A percentile compares a stretch with the other conserved stretches of the same genome.
Evolutionary conservation across 2,329 filamentous ascomycete species (phyloP).

Genomic region (Fusarium paranaense): DNA sequence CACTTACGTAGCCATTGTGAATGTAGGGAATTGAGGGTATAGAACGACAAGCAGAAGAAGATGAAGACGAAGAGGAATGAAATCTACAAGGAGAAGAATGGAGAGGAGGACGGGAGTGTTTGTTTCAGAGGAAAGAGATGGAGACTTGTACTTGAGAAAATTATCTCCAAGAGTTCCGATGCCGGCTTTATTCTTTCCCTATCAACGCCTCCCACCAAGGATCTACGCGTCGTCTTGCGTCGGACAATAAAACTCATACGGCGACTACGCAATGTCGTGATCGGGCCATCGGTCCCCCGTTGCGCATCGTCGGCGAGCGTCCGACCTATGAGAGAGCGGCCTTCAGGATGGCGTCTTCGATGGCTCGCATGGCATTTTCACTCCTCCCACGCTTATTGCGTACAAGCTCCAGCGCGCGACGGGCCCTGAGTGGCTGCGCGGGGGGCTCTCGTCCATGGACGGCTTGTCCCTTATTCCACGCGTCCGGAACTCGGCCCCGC

Average conservation of each 20-base stretch:
- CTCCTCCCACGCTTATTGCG: slow-evolving; percentile 8
- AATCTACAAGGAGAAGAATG: not conserved
- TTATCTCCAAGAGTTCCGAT: slow-evolving; percentile 1
- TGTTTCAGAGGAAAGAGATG: not conserved
- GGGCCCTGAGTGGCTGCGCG: slow-evolving; percentile 16
- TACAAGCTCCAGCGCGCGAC: slow-evolving; percentile 18
- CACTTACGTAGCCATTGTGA: slow-evolving; percentile 52
- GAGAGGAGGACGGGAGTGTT: not conserved
- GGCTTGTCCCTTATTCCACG: slow-evolving; percentile 10
- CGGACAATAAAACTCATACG: not conserved
- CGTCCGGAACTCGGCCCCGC: slow-evolving; percentile 42
- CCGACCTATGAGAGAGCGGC: slow-evolving; percentile 26
- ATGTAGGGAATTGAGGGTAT: slow-evolving; percentile 2
- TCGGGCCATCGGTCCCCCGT: slow-evolving; percentile 35
- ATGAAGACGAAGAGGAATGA: slow-evolving; percentile 1
- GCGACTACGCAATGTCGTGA: slow-evolving; percentile 27
- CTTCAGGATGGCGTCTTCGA: slow-evolving; percentile 38
- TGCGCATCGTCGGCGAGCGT: not conserved
- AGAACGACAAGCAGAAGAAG: slow-evolving; percentile 6
- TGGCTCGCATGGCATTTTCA: slow-evolving; percentile 26
- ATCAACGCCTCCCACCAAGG: not conserved
- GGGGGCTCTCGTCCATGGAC: not conserved
- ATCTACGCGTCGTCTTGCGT: not conserved
- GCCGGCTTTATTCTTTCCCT: slow-evolving; percentile 3
- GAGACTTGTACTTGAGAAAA: not conserved